phyloP scores from a whole-genome alignment of 345 rosid species.

The Gossypioides kirkii region DNA sequence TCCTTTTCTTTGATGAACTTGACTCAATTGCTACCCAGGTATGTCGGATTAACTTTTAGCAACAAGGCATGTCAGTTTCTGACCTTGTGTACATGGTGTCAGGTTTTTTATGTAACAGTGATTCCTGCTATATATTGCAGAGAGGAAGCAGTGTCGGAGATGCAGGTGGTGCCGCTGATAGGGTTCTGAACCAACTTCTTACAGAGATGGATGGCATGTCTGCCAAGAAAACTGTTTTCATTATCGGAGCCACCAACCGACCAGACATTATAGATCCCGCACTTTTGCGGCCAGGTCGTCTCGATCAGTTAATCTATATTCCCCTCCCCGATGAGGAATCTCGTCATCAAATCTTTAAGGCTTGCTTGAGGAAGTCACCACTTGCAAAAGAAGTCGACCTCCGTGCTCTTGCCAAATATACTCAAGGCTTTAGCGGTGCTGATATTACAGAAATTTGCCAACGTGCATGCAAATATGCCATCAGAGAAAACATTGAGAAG shows the following conservation, averaged over 20 bases:
- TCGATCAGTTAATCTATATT: slow-evolving; percentile 89
- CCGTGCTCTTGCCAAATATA: slow-evolving; percentile 79
- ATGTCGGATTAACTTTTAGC: slow-evolving; percentile 8
- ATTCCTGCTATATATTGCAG: slow-evolving; percentile 26
- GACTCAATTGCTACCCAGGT: slow-evolving; percentile 98
- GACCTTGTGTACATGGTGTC: background rate
- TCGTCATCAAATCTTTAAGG: slow-evolving; percentile 71
- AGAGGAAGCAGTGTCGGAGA: slow-evolving; percentile 92
- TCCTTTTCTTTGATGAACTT: slow-evolving; percentile 89
- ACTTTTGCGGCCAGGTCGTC: slow-evolving; percentile 89
- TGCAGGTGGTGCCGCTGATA: slow-evolving; percentile 97
- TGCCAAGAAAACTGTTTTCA: slow-evolving; percentile 92
- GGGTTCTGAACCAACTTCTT: slow-evolving; percentile 89
- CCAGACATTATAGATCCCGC: slow-evolving; percentile 96
- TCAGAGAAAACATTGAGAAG: slow-evolving; percentile 89
- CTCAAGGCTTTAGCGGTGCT: slow-evolving; percentile 94
- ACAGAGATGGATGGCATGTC: slow-evolving; percentile 99
- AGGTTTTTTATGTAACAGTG: background rate
- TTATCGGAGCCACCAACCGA: slow-evolving; percentile 94
- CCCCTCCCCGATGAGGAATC: slow-evolving; percentile 97
- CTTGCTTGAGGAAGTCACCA: slow-evolving; percentile 89
- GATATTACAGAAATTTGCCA: slow-evolving; percentile 97
- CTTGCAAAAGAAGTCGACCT: slow-evolving; percentile 82
- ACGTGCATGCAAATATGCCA: slow-evolving; percentile 88
- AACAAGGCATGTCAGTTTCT: background rate